These are phyloP conservation scores for Alternaria brassicae DNA, from an alignment of 2,329 filamentous ascomycete species.

Conservation along the genomic window DNA sequence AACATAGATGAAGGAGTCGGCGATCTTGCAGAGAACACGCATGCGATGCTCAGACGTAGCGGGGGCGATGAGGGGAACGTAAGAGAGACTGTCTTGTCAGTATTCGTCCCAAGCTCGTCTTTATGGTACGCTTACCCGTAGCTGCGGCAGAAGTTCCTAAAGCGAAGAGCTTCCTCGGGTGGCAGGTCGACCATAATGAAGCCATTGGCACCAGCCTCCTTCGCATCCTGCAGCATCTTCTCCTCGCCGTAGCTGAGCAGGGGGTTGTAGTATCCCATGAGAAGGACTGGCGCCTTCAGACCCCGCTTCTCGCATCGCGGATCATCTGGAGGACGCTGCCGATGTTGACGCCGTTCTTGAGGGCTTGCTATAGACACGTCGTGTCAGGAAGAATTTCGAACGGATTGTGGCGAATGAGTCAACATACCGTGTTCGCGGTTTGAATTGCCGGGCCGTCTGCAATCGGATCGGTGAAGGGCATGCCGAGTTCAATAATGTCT, in stretches of 20 bases:
- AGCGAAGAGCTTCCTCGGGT: constrained; percentile 92
- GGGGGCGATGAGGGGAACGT: constrained; percentile 95
- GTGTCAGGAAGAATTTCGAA: constrained; percentile 22
- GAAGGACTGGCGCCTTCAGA: constrained; percentile 79
- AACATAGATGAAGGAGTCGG: constrained; percentile 98
- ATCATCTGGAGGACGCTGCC: constrained; percentile 82
- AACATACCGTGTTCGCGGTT: constrained; percentile 81
- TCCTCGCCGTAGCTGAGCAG: constrained; percentile 94
- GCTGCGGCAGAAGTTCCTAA: constrained; percentile 81
- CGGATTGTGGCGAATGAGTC: constrained; percentile 33
- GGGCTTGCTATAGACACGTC: constrained; percentile 62
- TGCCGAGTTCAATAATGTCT: constrained; percentile 95
- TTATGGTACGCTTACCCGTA: constrained; percentile 65
- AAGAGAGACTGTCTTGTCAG: constrained; percentile 71
- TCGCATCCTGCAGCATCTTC: constrained; percentile 81
- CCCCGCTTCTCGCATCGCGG: constrained; percentile 78
- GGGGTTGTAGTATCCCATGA: constrained; percentile 99
- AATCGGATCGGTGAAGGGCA: constrained; percentile 97
- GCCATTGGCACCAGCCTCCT: constrained; percentile 85
- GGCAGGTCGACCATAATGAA: constrained; percentile 97
- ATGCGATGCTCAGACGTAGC: constrained; percentile 91
- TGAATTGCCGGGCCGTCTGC: constrained; percentile 98
- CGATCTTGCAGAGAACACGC: constrained; percentile 94
- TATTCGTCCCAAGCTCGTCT: not conserved
- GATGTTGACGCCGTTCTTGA: constrained; percentile 88